phyloP scores from a whole-genome alignment of 441 rosid species.

The Capsella rubella region DNA sequence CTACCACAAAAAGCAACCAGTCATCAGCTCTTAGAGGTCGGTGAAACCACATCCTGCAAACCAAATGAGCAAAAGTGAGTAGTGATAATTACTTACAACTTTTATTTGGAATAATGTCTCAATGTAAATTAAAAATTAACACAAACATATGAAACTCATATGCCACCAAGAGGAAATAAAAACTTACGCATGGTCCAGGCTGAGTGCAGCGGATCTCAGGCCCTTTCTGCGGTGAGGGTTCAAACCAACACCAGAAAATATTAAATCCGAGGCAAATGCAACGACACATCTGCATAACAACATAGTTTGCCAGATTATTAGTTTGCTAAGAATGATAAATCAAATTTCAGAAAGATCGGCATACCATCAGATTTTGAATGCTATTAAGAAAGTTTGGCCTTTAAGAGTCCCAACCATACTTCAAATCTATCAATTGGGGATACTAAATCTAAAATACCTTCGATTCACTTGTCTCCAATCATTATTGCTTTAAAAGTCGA shows the following conservation, averaged over 20 bases:
- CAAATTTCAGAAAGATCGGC: constrained; percentile 3
- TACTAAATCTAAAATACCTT: constrained; percentile 18
- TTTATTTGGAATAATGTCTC: constrained; percentile 1
- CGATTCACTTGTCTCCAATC: constrained; percentile 9
- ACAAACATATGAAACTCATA: constrained; percentile 14
- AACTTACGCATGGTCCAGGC: constrained; percentile 95
- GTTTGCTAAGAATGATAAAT: constrained; percentile 16
- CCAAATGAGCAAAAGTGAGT: constrained; percentile 6
- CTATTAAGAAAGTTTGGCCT: constrained; percentile 6
- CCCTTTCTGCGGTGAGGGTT: constrained; percentile 89
- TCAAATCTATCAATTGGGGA: constrained; percentile 6
- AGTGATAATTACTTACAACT: background rate
- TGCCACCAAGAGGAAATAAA: constrained; percentile 15
- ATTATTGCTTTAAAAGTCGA: background rate
- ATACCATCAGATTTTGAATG: background rate
- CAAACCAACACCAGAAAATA: constrained; percentile 75
- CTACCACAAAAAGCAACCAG: constrained; percentile 86
- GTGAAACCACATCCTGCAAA: constrained; percentile 94
- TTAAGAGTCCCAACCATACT: constrained; percentile 13
- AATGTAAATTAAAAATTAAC: background rate
- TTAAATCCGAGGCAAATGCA: constrained; percentile 88
- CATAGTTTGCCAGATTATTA: constrained; percentile 6
- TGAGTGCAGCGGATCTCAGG: constrained; percentile 63
- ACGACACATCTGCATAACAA: constrained; percentile 81
- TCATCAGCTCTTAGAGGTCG: constrained; percentile 86